These are phyloP conservation scores for Globisporangium megalacanthum DNA, from an alignment of 352 stramenopile species.

Conservation along the genomic window DNA sequence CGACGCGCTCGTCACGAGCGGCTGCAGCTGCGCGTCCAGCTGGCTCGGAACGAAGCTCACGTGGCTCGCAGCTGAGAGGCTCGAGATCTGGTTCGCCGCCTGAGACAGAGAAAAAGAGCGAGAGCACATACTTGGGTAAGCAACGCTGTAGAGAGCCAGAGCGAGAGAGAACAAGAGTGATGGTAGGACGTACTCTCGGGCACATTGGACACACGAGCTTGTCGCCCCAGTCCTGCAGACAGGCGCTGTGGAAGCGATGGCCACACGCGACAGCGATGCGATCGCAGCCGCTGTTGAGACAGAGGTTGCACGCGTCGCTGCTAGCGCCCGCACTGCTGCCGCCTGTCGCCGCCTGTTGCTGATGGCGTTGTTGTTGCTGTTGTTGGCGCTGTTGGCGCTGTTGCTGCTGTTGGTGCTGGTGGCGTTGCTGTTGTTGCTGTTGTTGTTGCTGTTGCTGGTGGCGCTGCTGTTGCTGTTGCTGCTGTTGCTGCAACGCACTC, in stretches of 20 bases:
- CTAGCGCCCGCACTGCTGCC: background rate
- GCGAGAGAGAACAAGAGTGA: background rate
- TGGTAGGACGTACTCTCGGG: slow-evolving; percentile 24
- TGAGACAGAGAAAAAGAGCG: slow-evolving; percentile 7
- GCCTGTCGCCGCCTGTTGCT: background rate
- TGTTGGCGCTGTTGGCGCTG: background rate
- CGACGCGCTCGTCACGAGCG: slow-evolving; percentile 18
- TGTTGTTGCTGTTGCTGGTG: background rate
- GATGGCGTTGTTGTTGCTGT: background rate
- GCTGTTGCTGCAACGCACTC: background rate
- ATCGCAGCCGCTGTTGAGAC: slow-evolving; percentile 41
- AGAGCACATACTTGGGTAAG: slow-evolving; percentile 6
- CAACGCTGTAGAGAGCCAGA: slow-evolving; percentile 9
- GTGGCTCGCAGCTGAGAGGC: slow-evolving; percentile 1
- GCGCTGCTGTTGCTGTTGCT: background rate
- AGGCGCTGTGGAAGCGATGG: slow-evolving; percentile 64
- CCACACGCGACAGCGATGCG: slow-evolving; percentile 48
- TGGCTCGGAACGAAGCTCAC: slow-evolving; percentile 4
- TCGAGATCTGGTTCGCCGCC: slow-evolving; percentile 13
- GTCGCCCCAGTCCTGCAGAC: slow-evolving; percentile 63
- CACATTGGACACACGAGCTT: slow-evolving; percentile 46
- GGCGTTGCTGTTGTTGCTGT: background rate
- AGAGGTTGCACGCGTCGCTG: slow-evolving; percentile 36
- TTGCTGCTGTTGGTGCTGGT: background rate
- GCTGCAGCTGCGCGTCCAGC: slow-evolving; percentile 9